Evolutionary conservation across 2,329 filamentous ascomycete species (phyloP).

Genomic region (Pseudocercospora cruenta): DNA sequence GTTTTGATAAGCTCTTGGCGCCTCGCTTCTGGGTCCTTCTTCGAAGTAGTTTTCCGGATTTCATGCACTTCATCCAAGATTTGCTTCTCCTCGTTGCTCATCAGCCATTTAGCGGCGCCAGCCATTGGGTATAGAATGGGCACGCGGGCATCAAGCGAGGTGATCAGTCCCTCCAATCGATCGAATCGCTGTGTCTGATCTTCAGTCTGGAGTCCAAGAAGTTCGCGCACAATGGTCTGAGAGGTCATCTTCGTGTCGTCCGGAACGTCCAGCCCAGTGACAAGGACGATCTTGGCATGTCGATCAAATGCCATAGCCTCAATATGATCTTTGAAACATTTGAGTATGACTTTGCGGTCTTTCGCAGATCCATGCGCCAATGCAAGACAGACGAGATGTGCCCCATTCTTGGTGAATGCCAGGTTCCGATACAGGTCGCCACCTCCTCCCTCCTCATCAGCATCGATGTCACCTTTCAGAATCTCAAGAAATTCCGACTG

Average conservation of each 20-base stretch:
- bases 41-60: constrained; percentile 81
- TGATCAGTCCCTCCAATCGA: constrained; percentile 67
- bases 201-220: constrained; percentile 66
- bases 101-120: constrained; percentile 63
- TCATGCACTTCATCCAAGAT: constrained; percentile 76
- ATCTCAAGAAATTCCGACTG: constrained; percentile 86
- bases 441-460: constrained; percentile 54
- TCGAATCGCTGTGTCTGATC: constrained; percentile 52
- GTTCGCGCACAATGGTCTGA: constrained; percentile 86
- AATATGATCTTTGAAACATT: constrained; percentile 86
- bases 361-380: constrained; percentile 87
- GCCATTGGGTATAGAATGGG: constrained; percentile 82
- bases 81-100: constrained; percentile 64
- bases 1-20: constrained; percentile 75
- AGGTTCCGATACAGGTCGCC: constrained; percentile 92
- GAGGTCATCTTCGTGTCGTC: constrained; percentile 87
- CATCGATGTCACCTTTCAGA: constrained; percentile 84
- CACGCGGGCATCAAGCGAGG: constrained; percentile 66
- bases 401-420: constrained; percentile 89
- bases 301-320: constrained; percentile 81
- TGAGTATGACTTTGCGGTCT: constrained; percentile 86
- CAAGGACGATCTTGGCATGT: constrained; percentile 77
- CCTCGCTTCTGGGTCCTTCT: constrained; percentile 81
- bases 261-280: constrained; percentile 85
- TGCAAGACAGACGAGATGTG: constrained; percentile 77